Conservation (phyloP, 129 eudicot genomes). For the Dittrichia graveolens region DNA sequence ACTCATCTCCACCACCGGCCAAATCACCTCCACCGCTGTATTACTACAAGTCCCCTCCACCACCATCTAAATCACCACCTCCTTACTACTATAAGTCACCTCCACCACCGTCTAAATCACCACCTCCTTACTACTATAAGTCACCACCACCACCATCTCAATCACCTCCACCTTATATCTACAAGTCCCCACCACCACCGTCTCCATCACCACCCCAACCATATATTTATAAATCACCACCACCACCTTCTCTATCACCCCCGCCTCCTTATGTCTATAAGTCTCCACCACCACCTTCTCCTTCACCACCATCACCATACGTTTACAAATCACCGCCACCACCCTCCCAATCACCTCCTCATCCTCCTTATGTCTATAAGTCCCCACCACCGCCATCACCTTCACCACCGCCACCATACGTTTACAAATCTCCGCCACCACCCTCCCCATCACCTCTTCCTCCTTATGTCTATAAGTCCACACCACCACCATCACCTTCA, state of each 20-base stretch:
- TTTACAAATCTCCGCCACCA: constrained; percentile 16
- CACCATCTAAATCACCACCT: not conserved
- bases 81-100: constrained; percentile 12
- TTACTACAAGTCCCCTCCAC: constrained; percentile 5
- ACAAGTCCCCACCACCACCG: constrained; percentile 19
- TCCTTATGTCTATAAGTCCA: constrained; percentile 13
- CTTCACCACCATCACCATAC: not conserved
- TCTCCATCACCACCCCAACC: constrained; percentile 21
- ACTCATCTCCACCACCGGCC: constrained; percentile 26
- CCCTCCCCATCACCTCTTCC: constrained; percentile 30
- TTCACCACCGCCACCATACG: constrained; percentile 17
- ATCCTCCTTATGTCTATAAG: constrained; percentile 3
- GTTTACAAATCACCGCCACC: not conserved
- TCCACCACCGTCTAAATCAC: not conserved
- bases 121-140: not conserved
- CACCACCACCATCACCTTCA: constrained; percentile 12
- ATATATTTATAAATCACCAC: constrained; percentile 17
- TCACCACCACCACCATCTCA: not conserved
- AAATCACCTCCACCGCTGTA: constrained; percentile 17
- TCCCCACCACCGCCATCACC: constrained; percentile 22
- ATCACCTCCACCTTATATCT: not conserved
- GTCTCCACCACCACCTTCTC: constrained; percentile 14
- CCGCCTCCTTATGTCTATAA: constrained; percentile 8
- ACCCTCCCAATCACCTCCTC: not conserved
- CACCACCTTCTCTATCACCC: not conserved